Evolutionary conservation across 139 green algal genomes (phyloP), one percentile per base, ranked within the genome.

Genomic region (Diplosphaera chodatii): DNA sequence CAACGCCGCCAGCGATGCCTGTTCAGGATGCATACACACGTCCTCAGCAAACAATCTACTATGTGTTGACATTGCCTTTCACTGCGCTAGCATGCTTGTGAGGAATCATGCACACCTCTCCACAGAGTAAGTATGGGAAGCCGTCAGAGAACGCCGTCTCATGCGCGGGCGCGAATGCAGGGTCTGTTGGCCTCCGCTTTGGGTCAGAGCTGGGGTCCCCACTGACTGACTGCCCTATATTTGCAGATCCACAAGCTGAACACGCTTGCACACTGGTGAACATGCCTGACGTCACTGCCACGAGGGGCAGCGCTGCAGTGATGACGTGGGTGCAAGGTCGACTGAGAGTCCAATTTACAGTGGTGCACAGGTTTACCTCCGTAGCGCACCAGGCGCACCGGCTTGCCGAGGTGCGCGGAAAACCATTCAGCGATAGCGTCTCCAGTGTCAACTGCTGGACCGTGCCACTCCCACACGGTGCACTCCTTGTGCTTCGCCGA

Each of bases 381-480:
- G 55, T 86, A 91, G 22, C 88, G 78, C 55, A 88, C 77, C 40
- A 93, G 78, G n/a, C 87, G 74, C 34, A 56, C 62, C 1, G 83
- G 71, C 22, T 68, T 71, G 27, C 78, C 88, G 63, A 94, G 74
- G 74, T 83, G 90, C n/a, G 73, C 23, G 69, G 48, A 80, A 64
- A 91, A 85, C 88, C 88, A 94, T 1, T 40, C 64, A 22, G 84
- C 84, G 3, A 80, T 88, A 4, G 86, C 79, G 13, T 81, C 74
- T 29, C 87, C 86, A 71, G 86, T 82, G 48, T 92, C 87, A 27
- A 73, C 40, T 5, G 78, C 89, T 22, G 32, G 21, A 21, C 89
- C 89, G 1, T 40, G 82, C 88, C 88, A 94, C 32, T 89, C 87
- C 84, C 88, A 92, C 55, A 93, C 85, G 1, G 74, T 87, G 40